Percentiles rank a stretch among this genome's conserved stretches.
These are phyloP conservation scores for Colletotrichum endophyticum DNA, from an alignment of 2,329 filamentous ascomycete species.

Conservation along the genomic window DNA sequence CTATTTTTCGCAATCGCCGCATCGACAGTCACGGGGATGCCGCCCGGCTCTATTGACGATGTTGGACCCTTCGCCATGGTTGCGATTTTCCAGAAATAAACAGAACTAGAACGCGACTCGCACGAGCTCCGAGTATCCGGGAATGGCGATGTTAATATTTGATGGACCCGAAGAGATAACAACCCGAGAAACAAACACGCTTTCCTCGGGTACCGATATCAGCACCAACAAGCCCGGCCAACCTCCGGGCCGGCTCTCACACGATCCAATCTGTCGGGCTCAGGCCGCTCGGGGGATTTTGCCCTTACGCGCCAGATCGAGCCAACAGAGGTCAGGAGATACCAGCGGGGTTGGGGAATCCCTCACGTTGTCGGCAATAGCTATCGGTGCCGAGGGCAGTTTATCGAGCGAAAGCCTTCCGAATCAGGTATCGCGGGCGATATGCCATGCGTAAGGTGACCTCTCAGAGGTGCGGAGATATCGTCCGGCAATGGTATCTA, in stretches of 20 bases:
- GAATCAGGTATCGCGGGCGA: background rate
- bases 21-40: slow-evolving; percentile 11
- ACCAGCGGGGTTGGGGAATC: background rate
- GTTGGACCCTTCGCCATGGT: background rate
- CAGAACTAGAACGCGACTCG: background rate
- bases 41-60: background rate
- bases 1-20: slow-evolving; percentile 5
- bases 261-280: background rate
- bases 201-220: background rate
- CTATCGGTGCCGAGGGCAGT: background rate
- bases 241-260: background rate
- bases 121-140: background rate
- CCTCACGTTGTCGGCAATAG: background rate
- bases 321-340: background rate
- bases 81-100: background rate
- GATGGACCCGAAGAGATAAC: background rate
- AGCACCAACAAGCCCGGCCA: background rate
- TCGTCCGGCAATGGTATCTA: background rate
- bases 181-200: background rate
- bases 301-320: background rate
- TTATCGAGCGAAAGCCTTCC: background rate
- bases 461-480: background rate
- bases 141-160: background rate
- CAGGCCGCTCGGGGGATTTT: background rate
- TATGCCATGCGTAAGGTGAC: background rate